Evolutionary conservation across 345 rosid species (phyloP).

Genomic region (Brassica juncea): DNA sequence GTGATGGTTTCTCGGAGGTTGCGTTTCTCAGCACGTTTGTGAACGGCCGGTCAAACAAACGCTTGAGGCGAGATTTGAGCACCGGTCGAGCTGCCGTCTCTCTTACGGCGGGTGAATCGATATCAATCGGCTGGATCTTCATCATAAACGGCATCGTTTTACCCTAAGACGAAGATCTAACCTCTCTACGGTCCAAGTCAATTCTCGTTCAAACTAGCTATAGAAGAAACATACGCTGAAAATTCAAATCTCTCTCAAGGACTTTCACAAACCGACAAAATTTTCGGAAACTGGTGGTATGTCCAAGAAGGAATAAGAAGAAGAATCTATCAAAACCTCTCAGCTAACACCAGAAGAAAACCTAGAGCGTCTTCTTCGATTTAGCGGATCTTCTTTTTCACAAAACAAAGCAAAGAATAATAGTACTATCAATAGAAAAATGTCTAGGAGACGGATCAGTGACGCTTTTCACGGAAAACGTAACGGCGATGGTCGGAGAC

Average conservation of each 20-base stretch:
- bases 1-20: conserved; percentile 49
- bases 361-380: conserved; percentile 30
- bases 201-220: conserved; percentile 27
- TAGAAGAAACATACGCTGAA: conserved; percentile 7
- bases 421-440: not conserved
- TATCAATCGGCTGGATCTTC: conserved; percentile 76
- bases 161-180: conserved; percentile 4
- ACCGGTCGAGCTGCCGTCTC: conserved; percentile 45
- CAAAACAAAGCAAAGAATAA: conserved; percentile 45
- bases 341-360: conserved; percentile 33
- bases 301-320: not conserved
- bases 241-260: conserved; percentile 16
- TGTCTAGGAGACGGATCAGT: conserved; percentile 20
- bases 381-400: conserved; percentile 36
- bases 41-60: conserved; percentile 69
- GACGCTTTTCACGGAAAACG: conserved; percentile 62
- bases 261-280: conserved; percentile 17
- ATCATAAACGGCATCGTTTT: conserved; percentile 46
- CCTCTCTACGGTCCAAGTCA: conserved; percentile 29
- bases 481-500: conserved; percentile 69
- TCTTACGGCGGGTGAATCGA: conserved; percentile 37
- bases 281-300: conserved; percentile 20
- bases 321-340: conserved; percentile 42
- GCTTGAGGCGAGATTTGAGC: conserved; percentile 63
- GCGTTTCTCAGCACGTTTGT: conserved; percentile 53